Evolutionary conservation across 108 stramenopile species (phyloP), one percentile per base, ranked within the genome.

Genomic region (Cyclotella baltica): DNA sequence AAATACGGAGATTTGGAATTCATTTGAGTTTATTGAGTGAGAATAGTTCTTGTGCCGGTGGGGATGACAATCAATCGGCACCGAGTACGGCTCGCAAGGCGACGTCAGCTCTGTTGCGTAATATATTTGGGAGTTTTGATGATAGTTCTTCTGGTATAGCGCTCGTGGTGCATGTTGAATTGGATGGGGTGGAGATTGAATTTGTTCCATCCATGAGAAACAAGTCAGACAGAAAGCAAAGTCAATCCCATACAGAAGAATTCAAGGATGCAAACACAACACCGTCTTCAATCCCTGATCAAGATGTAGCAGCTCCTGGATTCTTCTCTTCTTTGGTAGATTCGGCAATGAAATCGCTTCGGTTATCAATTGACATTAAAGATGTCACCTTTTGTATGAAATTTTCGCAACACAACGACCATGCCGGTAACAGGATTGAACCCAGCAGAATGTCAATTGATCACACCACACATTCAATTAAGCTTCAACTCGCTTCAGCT

Each of bases 401-500:
- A 9, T 67, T 22, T 59, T 75, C 67, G 18, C 64, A 79, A 56
- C 37, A 43, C 67, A 63, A 66, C 37, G 27, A 37, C 46, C 2
- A 28, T 34, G n/a, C n/a, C n/a, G n/a, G n/a, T n/a, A n/a, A n/a
- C n/a, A n/a, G n/a, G n/a, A n/a, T n/a, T n/a, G n/a, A n/a, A n/a
- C n/a, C n/a, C n/a, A n/a, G n/a, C n/a, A n/a, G n/a, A n/a, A n/a
- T n/a, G n/a, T n/a, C n/a, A n/a, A n/a, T n/a, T n/a, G n/a, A n/a
- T n/a, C n/a, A n/a, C n/a, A n/a, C n/a, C n/a, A n/a, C n/a, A n/a
- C n/a, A 71, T 62, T 81, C 80, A 84, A 57, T 93, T 1, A 70
- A 64, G 9, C 16, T 90, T 25, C 65, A 47, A 25, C 48, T 93
- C 19, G 80, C 83, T 4, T 87, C 80, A 16, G 70, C 81, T 57